phyloP scores from a whole-genome alignment of 805 yeast species.

The Diddensiella transvaalensis region DNA sequence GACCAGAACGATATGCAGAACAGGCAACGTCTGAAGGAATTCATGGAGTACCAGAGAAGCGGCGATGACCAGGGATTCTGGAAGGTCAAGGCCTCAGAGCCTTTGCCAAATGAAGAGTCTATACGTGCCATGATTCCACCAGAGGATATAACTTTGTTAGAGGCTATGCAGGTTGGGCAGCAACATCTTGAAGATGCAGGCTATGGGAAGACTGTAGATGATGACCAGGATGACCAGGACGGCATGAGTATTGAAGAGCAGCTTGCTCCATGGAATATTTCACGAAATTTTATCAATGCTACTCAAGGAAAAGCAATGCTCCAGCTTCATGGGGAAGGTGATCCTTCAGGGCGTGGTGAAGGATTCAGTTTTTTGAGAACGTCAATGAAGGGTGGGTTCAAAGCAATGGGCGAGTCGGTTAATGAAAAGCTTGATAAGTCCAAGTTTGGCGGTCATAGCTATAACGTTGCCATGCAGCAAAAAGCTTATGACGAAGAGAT shows the following conservation, averaged over 20 bases:
- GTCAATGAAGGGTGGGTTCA: conserved; percentile 93
- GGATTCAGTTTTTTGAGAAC: conserved; percentile 85
- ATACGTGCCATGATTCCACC: conserved; percentile 83
- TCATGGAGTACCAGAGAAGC: conserved; percentile 93
- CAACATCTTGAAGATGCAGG: conserved; percentile 81
- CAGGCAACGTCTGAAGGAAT: conserved; percentile 90
- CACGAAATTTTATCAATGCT: conserved; percentile 85
- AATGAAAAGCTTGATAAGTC: conserved; percentile 40
- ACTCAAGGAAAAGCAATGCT: conserved; percentile 97
- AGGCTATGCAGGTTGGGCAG: conserved; percentile 92
- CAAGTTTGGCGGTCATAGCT: conserved; percentile 61
- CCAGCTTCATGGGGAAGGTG: conserved; percentile 91
- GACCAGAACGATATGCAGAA: conserved; percentile 97
- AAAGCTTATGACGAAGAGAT: conserved; percentile 90
- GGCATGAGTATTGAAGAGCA: conserved; percentile 70
- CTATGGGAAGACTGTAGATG: conserved; percentile 42
- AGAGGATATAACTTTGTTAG: conserved; percentile 82
- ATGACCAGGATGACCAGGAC: conserved; percentile 41
- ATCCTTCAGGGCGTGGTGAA: conserved; percentile 87
- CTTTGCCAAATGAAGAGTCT: conserved; percentile 70
- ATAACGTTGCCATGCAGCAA: conserved; percentile 81
- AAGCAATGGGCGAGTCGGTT: conserved; percentile 39
- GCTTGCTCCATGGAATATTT: conserved; percentile 90
- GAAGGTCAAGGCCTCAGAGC: conserved; percentile 71
- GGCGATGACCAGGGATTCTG: conserved; percentile 95